Evolutionary conservation across 306 rosid species (phyloP), one percentile per base, ranked within the genome.

Genomic region (Dryas alaskensis): DNA sequence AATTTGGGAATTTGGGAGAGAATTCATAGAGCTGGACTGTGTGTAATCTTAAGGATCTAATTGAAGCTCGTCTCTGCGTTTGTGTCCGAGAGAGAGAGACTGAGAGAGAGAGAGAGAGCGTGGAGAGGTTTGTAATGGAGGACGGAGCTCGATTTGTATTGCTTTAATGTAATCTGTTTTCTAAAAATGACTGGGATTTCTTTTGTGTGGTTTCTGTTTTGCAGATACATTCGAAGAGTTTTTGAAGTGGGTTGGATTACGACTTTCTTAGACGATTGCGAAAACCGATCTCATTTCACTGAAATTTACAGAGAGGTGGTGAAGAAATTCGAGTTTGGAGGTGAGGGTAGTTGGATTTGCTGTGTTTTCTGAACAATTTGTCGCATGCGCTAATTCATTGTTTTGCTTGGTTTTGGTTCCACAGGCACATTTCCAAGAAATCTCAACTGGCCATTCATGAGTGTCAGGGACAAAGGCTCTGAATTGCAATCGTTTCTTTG

Each of bases 41-140:
- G 59, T 80, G 81, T 77, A 82, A 78, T 81, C 81, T 65, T 25
- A 76, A 84, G 84, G 90, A 89, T 89, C 92, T 84, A 55, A 71
- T 57, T 22, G 79, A 72, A 72, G 65, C 80, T 71, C 76, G 40
- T 48, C 43, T 70, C 62, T 17, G 49, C 40, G 22, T 40, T 63
- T 19, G 7, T 62, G 6, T 64, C 71, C 44, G 37, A 60, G 70
- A 50, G 59, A 67, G 51, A 45, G 7, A n/a, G 2, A 31, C 22
- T 19, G 37, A 27, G 37, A 27, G 40, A 79, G 61, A 62, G 55
- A 55, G 79, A 43, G 51, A 14, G 52, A 19, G 76, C 44, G 67
- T 17, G 44, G 57, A 73, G 69, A 79, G 87, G 89, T 82, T 77
- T 67, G 48, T 19, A 61, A 67, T 78, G 52, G 44, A 54, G 71